Percentiles rank a stretch among this genome's conserved stretches.
phyloP scores from a whole-genome alignment of 1,284 basidiomycete genomes.

The Boletus smithii region DNA sequence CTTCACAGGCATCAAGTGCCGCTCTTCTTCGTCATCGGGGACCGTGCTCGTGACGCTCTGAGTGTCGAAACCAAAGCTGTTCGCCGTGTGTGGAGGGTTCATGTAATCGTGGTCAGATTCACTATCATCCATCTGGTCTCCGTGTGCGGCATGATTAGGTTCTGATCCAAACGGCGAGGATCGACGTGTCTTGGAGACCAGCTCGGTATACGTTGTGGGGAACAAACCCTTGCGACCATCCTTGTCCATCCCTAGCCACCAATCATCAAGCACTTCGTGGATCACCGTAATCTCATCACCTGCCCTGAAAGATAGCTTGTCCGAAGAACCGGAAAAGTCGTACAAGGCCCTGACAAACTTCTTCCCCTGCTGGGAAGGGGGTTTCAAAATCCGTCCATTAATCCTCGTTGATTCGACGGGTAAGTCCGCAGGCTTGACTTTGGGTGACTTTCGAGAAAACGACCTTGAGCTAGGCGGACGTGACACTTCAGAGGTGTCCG shows the following conservation, averaged over 20 bases:
- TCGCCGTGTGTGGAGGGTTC: constrained; percentile 37
- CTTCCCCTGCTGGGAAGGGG: constrained; percentile 44
- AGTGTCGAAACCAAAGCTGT: constrained; percentile 35
- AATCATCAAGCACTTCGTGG: constrained; percentile 75
- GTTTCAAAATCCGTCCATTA: constrained; percentile 46
- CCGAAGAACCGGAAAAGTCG: constrained; percentile 68
- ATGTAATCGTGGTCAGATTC: constrained; percentile 37
- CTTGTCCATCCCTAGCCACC: constrained; percentile 78
- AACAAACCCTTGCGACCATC: constrained; percentile 69
- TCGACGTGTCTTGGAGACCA: constrained; percentile 33
- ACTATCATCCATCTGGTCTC: constrained; percentile 17
- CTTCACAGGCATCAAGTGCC: constrained; percentile 31
- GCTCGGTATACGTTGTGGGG: constrained; percentile 70
- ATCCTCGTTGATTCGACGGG: constrained; percentile 37
- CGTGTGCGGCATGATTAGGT: neutral
- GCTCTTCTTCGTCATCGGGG: constrained; percentile 42
- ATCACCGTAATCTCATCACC: constrained; percentile 74
- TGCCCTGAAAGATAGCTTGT: constrained; percentile 70
- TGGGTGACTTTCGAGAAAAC: constrained; percentile 36
- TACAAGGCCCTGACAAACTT: constrained; percentile 68
- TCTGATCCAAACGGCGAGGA: constrained; percentile 23
- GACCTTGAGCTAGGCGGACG: constrained; percentile 30
- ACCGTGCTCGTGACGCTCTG: constrained; percentile 43
- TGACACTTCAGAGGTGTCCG: constrained; percentile 20
- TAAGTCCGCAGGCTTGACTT: constrained; percentile 39